Conservation (phyloP, 2,329 filamentous ascomycete species). For the Penicillium fuscoglaucum region DNA sequence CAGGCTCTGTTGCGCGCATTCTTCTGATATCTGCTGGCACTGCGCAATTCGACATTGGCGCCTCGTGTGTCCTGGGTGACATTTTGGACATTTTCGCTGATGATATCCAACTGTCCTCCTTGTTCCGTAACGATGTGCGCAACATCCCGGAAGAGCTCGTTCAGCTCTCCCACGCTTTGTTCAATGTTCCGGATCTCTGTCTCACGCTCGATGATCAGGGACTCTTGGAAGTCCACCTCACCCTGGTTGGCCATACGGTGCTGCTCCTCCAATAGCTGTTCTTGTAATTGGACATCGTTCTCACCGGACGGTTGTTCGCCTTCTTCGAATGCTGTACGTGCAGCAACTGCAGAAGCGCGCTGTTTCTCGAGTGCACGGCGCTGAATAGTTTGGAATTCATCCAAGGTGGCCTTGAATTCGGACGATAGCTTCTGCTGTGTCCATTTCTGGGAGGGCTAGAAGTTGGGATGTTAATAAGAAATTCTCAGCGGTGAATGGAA, state of each 20-base stretch:
- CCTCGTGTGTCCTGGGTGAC: constrained; percentile 78
- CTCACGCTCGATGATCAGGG: constrained; percentile 92
- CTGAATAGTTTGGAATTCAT: constrained; percentile 92
- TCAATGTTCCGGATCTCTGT: constrained; percentile 97
- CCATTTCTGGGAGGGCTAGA: constrained; percentile 88
- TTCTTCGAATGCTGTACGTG: constrained; percentile 74
- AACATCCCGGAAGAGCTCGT: constrained; percentile 96
- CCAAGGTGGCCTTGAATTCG: constrained; percentile 84
- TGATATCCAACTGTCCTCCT: constrained; percentile 82
- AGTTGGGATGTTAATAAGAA: constrained; percentile 14
- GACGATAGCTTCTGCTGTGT: constrained; percentile 92
- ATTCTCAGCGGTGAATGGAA: neutral
- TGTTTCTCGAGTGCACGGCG: constrained; percentile 89
- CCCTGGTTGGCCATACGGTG: constrained; percentile 82
- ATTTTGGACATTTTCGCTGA: constrained; percentile 83
- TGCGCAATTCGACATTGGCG: constrained; percentile 80
- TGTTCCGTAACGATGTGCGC: constrained; percentile 96
- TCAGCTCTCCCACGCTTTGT: constrained; percentile 90
- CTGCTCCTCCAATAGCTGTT: constrained; percentile 72
- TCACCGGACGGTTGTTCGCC: constrained; percentile 30
- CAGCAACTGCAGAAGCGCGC: constrained; percentile 78
- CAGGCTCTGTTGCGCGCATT: constrained; percentile 93
- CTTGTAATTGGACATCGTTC: constrained; percentile 54
- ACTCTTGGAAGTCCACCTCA: constrained; percentile 97
- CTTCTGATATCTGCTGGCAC: constrained; percentile 90